Conservation (phyloP, 2,329 filamentous ascomycete genomes). For the Sclerotinia trifoliorum region DNA sequence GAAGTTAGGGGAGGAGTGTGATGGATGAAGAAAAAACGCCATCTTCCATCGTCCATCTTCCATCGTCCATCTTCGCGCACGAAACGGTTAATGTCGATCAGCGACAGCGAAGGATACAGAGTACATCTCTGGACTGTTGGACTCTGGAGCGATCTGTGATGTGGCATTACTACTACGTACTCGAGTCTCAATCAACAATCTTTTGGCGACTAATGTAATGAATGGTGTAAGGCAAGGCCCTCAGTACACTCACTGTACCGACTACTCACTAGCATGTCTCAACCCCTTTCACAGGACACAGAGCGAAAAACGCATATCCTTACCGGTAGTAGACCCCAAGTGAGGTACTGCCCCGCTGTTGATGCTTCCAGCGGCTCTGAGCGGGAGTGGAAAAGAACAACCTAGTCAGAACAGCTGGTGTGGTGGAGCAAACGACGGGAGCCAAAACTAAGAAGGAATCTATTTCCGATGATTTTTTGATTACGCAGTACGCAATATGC, state of each 20-base stretch:
- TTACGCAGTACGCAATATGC: background rate
- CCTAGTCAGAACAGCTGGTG: background rate
- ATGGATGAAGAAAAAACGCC: background rate
- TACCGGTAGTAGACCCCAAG: background rate
- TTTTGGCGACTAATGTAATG: background rate
- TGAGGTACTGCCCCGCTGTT: background rate
- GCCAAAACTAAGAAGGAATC: background rate
- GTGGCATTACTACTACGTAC: background rate
- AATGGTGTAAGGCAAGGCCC: background rate
- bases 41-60: background rate
- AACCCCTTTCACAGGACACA: background rate
- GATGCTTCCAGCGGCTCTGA: slow-evolving; percentile 2
- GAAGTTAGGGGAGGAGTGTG: background rate
- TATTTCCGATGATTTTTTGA: background rate
- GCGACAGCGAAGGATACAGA: background rate
- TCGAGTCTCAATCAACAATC: background rate
- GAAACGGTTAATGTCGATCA: background rate
- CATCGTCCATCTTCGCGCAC: background rate
- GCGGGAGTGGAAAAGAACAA: background rate
- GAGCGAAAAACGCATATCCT: background rate
- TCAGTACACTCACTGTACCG: too few relatives aligned
- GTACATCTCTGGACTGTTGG: background rate
- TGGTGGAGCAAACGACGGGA: background rate
- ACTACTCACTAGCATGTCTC: background rate
- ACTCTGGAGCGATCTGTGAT: background rate